Percentiles rank a stretch among this genome's conserved stretches.
Evolutionary conservation across 345 rosid species (phyloP).

Genomic region (Pistacia integerrima): DNA sequence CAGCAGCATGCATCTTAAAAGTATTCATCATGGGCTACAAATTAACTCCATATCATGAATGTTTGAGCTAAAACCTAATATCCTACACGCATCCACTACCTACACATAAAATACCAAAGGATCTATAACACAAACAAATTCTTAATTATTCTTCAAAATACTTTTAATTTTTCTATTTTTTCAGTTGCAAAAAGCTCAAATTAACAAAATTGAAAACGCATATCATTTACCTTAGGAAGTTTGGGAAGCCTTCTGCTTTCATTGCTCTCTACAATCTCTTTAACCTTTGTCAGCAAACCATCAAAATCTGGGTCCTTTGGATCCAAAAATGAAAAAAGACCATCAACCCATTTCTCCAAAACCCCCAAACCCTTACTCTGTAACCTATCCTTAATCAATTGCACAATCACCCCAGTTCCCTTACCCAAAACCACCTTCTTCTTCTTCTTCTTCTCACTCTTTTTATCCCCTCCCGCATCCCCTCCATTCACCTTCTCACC

Average conservation of each 20-base stretch:
- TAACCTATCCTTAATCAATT: conserved; percentile 64
- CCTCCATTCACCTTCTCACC: conserved; percentile 41
- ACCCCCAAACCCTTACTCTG: conserved; percentile 31
- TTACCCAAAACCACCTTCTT: conserved; percentile 74
- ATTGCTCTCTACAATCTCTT: conserved; percentile 83
- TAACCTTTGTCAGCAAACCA: conserved; percentile 51
- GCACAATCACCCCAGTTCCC: conserved; percentile 65
- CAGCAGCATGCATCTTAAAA: neutral
- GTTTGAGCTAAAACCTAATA: neutral
- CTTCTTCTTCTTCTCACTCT: conserved; percentile 67
- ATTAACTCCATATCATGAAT: neutral
- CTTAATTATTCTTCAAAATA: neutral
- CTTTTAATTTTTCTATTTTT: neutral
- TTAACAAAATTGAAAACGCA: neutral
- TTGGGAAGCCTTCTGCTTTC: conserved; percentile 90
- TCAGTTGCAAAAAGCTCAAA: neutral
- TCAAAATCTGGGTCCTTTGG: conserved; percentile 53
- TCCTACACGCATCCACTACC: neutral
- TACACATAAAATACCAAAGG: neutral
- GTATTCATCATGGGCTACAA: neutral
- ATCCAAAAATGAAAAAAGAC: conserved; percentile 45
- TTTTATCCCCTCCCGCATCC: conserved; percentile 46
- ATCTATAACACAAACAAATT: neutral
- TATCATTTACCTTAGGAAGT: conserved; percentile 70
- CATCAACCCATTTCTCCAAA: conserved; percentile 48